phyloP scores from a whole-genome alignment of 148 eudicot genomes.

The Chenopodium berlandieri region DNA sequence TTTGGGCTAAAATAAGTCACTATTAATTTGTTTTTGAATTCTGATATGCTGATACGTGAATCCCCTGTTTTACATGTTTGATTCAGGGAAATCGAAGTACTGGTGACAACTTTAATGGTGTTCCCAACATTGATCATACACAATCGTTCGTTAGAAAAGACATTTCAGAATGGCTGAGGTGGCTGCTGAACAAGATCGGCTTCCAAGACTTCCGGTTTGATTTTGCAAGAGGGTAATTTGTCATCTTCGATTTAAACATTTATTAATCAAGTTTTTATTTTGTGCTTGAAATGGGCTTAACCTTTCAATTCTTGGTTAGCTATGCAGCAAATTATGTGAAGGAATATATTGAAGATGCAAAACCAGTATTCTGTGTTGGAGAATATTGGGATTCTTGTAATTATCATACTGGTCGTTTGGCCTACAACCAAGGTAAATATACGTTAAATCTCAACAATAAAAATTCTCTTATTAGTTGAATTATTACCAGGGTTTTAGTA shows the following conservation, averaged over 20 bases:
- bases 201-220: conserved; percentile 97
- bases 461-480: neutral
- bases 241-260: neutral
- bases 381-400: conserved; percentile 97
- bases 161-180: conserved; percentile 69
- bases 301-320: conserved; percentile 33
- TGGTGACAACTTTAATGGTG: conserved; percentile 85
- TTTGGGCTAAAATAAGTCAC: neutral
- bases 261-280: neutral
- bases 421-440: conserved; percentile 74
- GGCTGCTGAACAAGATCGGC: conserved; percentile 71
- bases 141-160: conserved; percentile 73
- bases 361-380: conserved; percentile 79
- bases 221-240: conserved; percentile 81
- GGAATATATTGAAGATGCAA: conserved; percentile 76
- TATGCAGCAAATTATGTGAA: conserved; percentile 72
- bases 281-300: neutral
- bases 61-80: neutral
- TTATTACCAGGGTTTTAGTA: too few species aligned
- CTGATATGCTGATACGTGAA: neutral
- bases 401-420: conserved; percentile 59
- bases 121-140: conserved; percentile 91
- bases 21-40: neutral
- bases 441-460: neutral
- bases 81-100: conserved; percentile 78